Evolutionary conservation across 129 eudicot genomes (phyloP), one percentile per base, ranked within the genome.

Genomic region (Pittosporum tobira): DNA sequence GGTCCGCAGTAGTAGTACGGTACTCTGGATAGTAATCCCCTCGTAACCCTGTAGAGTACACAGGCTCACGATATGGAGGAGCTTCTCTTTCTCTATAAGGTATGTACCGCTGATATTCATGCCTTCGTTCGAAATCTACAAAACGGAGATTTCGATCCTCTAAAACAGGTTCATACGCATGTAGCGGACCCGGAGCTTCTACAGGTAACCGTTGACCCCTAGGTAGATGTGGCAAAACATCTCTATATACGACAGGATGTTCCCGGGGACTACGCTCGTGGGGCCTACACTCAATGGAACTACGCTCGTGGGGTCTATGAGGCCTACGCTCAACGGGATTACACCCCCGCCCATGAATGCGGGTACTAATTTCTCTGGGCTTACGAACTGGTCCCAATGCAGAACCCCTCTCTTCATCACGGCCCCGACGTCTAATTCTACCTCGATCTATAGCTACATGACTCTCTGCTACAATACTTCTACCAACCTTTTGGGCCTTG

Each of bases 61-160:
- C 31, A 6, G 72, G 44, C 13, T 72, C 80, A 40, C 75, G 62
- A 47, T 71, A 78, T 8, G 74, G 22, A n/a, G 77, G 88, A 31
- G 59, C 67, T 50, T 81, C 83, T 65, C 76, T 43, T 51, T 62
- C 73, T 48, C 67, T 34, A 43, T 69, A 68, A 27, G 70, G 40
- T 24, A 55, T 60, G 61, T 78, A 77, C 8, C 74, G 59, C 31
- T 73, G 77, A 3, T 63, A 54, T 5, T 22, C 70, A 29, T 34
- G 78, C 66, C 75, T 59, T n/a, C 51, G 63, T 21, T 64, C 80
- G 26, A 68, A 31, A 40, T 74, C 74, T 27, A 68, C 6, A 27
- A 46, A 61, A 40, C 67, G 75, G 38, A 59, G 50, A 40, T 59
- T 51, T 24, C 50, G 80, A 42, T 59, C 73, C 57, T 79, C 81